phyloP scores from a whole-genome alignment of 176 grass and related monocot species.

The Secale cereale region DNA sequence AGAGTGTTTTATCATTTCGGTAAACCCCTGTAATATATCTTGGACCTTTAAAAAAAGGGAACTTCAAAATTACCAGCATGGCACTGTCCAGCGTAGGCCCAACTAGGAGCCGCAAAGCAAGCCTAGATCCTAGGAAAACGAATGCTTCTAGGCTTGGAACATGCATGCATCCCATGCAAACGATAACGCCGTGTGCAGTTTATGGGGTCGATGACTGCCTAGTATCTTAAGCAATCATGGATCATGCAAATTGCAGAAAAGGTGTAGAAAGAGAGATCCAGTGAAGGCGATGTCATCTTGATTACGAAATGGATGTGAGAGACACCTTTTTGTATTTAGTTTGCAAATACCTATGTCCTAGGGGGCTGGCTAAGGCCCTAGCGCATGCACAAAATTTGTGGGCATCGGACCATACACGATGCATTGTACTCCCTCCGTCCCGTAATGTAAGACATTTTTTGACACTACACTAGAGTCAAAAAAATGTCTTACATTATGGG shows the following conservation, averaged over 20 bases:
- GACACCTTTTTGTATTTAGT: background rate
- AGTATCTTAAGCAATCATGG: slow-evolving; percentile 20
- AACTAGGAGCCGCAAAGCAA: slow-evolving; percentile 24
- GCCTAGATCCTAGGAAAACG: slow-evolving; percentile 18
- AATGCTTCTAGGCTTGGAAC: background rate
- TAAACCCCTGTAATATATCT: too few species aligned
- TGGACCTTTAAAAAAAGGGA: too few species aligned
- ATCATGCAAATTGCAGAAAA: slow-evolving; percentile 30
- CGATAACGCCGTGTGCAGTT: background rate
- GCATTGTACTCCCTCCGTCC: too few species aligned
- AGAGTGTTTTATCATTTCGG: too few species aligned
- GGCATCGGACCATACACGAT: too few species aligned
- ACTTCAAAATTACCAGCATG: background rate
- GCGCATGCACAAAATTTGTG: background rate
- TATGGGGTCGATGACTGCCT: slow-evolving; percentile 2
- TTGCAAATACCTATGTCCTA: background rate
- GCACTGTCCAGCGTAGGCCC: background rate
- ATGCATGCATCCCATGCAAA: slow-evolving; percentile 38
- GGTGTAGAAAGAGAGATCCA: slow-evolving; percentile 9
- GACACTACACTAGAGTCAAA: too few species aligned
- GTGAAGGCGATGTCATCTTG: background rate
- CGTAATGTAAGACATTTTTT: too few species aligned
- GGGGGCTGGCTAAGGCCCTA: background rate
- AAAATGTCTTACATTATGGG: too few species aligned
- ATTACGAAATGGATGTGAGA: background rate